Evolutionary conservation across 2,329 filamentous ascomycete species (phyloP).

Genomic region (Didymellaceae sp.): DNA sequence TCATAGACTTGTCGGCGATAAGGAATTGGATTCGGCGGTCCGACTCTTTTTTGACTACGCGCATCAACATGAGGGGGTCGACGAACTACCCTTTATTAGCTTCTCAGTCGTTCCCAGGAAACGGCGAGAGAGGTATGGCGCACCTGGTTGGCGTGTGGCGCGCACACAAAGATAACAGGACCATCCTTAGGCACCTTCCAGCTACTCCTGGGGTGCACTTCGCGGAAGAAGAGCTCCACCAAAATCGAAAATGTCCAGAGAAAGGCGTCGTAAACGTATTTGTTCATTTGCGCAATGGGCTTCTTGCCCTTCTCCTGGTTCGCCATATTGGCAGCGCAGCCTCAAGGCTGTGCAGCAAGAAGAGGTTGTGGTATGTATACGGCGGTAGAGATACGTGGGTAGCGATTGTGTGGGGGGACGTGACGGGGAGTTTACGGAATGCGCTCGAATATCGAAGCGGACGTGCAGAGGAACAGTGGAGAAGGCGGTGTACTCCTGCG

Average conservation of each 20-base stretch:
- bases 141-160: constrained; percentile 83
- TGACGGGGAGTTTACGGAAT: constrained; percentile 13
- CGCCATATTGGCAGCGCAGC: constrained; percentile 22
- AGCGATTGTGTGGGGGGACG: constrained; percentile 25
- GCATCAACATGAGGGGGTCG: constrained; percentile 91
- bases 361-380: constrained; percentile 16
- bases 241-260: constrained; percentile 81
- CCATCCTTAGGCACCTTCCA: constrained; percentile 92
- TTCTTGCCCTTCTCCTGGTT: constrained; percentile 39
- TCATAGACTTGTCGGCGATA: constrained; percentile 94
- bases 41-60: constrained; percentile 84
- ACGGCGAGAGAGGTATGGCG: neutral
- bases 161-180: constrained; percentile 92
- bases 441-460: constrained; percentile 16
- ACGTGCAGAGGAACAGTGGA: constrained; percentile 21
- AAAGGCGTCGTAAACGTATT: constrained; percentile 78
- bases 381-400: constrained; percentile 11
- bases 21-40: constrained; percentile 89
- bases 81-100: constrained; percentile 72
- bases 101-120: neutral
- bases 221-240: constrained; percentile 96
- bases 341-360: constrained; percentile 3
- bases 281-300: constrained; percentile 63
- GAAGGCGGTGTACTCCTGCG: constrained; percentile 19
- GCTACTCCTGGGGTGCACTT: constrained; percentile 91